phyloP scores from a whole-genome alignment of 2,329 filamentous ascomycete species.

The Alternaria triticimaculans region DNA sequence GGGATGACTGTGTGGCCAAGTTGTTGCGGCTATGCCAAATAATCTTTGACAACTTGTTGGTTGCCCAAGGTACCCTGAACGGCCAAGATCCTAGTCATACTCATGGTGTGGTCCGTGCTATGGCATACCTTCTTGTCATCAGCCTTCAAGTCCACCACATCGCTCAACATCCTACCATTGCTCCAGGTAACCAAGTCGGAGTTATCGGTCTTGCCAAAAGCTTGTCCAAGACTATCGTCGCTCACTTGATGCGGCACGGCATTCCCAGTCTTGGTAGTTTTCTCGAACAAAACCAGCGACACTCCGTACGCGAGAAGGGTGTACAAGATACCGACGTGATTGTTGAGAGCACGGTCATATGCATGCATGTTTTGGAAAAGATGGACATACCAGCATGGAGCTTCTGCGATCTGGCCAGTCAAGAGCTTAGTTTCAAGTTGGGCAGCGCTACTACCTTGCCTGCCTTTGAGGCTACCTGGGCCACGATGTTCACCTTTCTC shows the following conservation, averaged over 20 bases:
- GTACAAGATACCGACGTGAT: slow-evolving; percentile 53
- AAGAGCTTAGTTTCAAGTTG: slow-evolving; percentile 34
- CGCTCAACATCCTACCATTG: slow-evolving; percentile 32
- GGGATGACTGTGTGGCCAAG: slow-evolving; percentile 54
- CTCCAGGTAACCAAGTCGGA: slow-evolving; percentile 18
- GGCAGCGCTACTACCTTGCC: slow-evolving; percentile 32
- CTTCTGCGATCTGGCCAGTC: slow-evolving; percentile 56
- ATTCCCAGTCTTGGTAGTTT: slow-evolving; percentile 51
- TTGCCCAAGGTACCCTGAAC: slow-evolving; percentile 16
- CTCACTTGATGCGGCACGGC: slow-evolving; percentile 41
- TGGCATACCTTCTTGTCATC: slow-evolving; percentile 42
- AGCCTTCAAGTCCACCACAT: slow-evolving; percentile 41
- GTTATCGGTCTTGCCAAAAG: slow-evolving; percentile 41
- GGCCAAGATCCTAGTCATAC: background rate
- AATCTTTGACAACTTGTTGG: slow-evolving; percentile 30
- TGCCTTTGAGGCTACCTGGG: slow-evolving; percentile 49
- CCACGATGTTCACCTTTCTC: slow-evolving; percentile 59
- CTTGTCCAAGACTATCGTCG: slow-evolving; percentile 48
- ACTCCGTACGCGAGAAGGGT: slow-evolving; percentile 55
- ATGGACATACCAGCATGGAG: slow-evolving; percentile 34
- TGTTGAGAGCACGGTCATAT: slow-evolving; percentile 57
- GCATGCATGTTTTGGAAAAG: slow-evolving; percentile 52
- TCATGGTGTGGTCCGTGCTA: slow-evolving; percentile 14
- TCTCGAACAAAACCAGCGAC: slow-evolving; percentile 54
- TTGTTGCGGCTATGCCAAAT: slow-evolving; percentile 51